Percentiles rank a stretch among this genome's conserved stretches.
phyloP scores from a whole-genome alignment of 2,329 filamentous ascomycete species.

The Colletotrichum sublineola region DNA sequence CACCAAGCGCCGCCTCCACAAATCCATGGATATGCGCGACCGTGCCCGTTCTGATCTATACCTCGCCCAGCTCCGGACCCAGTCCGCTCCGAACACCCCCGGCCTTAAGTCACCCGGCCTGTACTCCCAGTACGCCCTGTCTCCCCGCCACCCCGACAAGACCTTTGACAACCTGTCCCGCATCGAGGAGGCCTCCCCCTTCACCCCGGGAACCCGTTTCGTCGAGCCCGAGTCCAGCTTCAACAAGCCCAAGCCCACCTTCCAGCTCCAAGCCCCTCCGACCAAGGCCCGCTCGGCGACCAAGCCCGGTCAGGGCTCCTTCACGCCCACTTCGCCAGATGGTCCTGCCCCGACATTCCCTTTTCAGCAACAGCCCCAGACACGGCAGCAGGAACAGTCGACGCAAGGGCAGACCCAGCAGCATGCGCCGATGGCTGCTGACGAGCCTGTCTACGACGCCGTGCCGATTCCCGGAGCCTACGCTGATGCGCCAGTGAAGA shows the following conservation, averaged over 20 bases:
- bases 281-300: conserved; percentile 82
- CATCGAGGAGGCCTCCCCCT: conserved; percentile 57
- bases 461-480: conserved; percentile 94
- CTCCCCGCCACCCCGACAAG: conserved; percentile 56
- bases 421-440: conserved; percentile 78
- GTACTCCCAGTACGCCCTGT: conserved; percentile 58
- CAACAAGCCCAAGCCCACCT: conserved; percentile 66
- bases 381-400: conserved; percentile 62
- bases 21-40: conserved; percentile 97
- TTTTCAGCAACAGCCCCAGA: conserved; percentile 55
- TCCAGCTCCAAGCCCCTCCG: conserved; percentile 89
- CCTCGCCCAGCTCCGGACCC: conserved; percentile 84
- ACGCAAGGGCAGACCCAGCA: conserved; percentile 67
- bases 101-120: conserved; percentile 79
- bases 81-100: conserved; percentile 95
- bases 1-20: conserved; percentile 93
- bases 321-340: conserved; percentile 64
- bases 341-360: conserved; percentile 53
- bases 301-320: conserved; percentile 72
- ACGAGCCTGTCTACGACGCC: conserved; percentile 85
- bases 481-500: conserved; percentile 66
- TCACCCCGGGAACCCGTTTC: conserved; percentile 68
- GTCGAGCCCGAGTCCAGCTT: conserved; percentile 75
- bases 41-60: conserved; percentile 95
- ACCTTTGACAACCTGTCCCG: conserved; percentile 67